Percentiles rank a stretch among this genome's conserved stretches.
Conservation (phyloP, 2,329 filamentous ascomycete genomes). For the Trichophaea hybrida region DNA sequence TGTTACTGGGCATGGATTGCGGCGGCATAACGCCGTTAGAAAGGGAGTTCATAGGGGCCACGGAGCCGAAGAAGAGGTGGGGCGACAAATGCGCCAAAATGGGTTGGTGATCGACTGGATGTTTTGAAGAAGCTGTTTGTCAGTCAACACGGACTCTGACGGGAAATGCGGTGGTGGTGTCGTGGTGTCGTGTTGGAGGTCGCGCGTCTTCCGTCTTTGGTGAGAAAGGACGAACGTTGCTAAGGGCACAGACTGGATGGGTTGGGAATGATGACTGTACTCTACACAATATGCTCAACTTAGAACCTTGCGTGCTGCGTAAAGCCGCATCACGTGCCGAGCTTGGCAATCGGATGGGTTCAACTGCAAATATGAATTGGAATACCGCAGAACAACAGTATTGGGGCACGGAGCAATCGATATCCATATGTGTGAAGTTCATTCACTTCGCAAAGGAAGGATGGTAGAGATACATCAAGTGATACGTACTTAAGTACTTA, state of each 20-base stretch:
- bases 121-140: neutral
- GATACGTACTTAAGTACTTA: too few species aligned
- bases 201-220: neutral
- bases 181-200: neutral
- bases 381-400: too few species aligned
- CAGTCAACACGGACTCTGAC: neutral
- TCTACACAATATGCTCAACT: too few species aligned
- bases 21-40: slow-evolving; percentile 20
- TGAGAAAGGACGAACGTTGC: neutral
- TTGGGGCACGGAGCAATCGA: too few species aligned
- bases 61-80: neutral
- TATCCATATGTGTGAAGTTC: too few species aligned
- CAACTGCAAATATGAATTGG: too few species aligned
- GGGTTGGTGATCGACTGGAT: neutral
- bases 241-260: neutral
- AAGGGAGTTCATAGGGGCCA: slow-evolving; percentile 19
- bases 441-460: too few species aligned
- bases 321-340: too few species aligned
- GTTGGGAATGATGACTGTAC: too few species aligned
- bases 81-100: neutral
- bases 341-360: too few species aligned
- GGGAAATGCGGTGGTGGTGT: neutral
- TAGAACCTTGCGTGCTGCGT: too few species aligned
- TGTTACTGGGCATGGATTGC: slow-evolving; percentile 15
- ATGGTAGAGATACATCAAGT: too few species aligned